Conservation (phyloP, 768 basidiomycete species). For the Serendipita indica region DNA sequence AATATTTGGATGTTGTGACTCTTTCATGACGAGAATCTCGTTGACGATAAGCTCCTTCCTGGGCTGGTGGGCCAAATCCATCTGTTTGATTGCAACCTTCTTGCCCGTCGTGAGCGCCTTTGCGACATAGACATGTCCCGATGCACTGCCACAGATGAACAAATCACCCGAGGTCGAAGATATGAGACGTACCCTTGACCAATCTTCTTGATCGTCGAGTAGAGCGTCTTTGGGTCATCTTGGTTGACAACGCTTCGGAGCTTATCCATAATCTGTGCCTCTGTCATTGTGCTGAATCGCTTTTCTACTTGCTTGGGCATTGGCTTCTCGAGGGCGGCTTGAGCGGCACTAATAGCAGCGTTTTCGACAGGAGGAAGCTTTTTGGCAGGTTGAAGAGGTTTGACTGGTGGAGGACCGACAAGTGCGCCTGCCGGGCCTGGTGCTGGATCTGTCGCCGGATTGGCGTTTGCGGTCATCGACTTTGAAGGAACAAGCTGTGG, state of each 20-base stretch:
- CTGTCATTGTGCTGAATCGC: slow-evolving; percentile 90
- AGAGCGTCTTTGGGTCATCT: slow-evolving; percentile 77
- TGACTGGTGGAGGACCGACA: slow-evolving; percentile 45
- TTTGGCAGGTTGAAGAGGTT: slow-evolving; percentile 62
- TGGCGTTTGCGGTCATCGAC: slow-evolving; percentile 28
- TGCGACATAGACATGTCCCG: slow-evolving; percentile 95
- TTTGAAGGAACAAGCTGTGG: slow-evolving; percentile 30
- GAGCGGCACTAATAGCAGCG: slow-evolving; percentile 47
- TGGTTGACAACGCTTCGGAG: slow-evolving; percentile 72
- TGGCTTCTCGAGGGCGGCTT: slow-evolving; percentile 46
- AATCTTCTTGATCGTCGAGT: slow-evolving; percentile 97
- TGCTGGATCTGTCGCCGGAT: slow-evolving; percentile 32
- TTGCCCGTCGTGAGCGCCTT: slow-evolving; percentile 70
- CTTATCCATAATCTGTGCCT: slow-evolving; percentile 98
- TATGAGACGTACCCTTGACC: slow-evolving; percentile 73
- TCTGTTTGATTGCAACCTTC: slow-evolving; percentile 96
- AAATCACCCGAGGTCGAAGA: slow-evolving; percentile 7
- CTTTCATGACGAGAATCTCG: slow-evolving; percentile 98
- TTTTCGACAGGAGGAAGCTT: slow-evolving; percentile 42
- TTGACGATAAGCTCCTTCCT: slow-evolving; percentile 96
- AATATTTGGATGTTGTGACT: slow-evolving; percentile 91
- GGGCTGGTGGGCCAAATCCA: slow-evolving; percentile 90
- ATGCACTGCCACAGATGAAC: slow-evolving; percentile 59
- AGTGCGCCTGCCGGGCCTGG: slow-evolving; percentile 35
- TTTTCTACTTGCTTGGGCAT: slow-evolving; percentile 48